Evolutionary conservation across 805 yeast species (phyloP).

Genomic region (Naumovozyma castellii): DNA sequence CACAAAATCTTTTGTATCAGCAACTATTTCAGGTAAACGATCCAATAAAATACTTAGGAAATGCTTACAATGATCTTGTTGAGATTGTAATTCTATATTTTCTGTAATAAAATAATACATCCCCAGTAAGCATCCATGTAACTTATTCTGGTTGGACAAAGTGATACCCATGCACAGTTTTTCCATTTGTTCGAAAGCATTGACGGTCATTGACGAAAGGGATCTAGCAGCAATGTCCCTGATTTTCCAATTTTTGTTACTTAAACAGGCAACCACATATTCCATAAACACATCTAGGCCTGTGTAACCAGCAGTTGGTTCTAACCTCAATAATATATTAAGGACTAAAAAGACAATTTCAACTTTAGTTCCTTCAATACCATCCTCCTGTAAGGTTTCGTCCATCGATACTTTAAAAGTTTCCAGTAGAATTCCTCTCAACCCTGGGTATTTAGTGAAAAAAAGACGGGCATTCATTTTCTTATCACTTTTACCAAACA

Average conservation of each 20-base stretch:
- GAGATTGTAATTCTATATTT: not conserved
- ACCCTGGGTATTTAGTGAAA: slow-evolving; percentile 52
- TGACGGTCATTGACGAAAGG: slow-evolving; percentile 41
- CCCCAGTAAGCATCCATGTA: slow-evolving; percentile 56
- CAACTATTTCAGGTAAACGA: not conserved
- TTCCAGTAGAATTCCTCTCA: slow-evolving; percentile 41
- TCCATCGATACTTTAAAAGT: slow-evolving; percentile 31
- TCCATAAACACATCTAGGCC: slow-evolving; percentile 46
- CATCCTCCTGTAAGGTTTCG: not conserved
- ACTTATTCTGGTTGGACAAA: slow-evolving; percentile 32
- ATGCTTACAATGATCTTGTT: not conserved
- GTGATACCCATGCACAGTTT: slow-evolving; percentile 20
- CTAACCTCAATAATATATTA: slow-evolving; percentile 59
- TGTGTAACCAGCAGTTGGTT: slow-evolving; percentile 46
- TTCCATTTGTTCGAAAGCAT: slow-evolving; percentile 24
- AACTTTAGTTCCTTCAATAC: slow-evolving; percentile 17
- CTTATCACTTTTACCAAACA: slow-evolving; percentile 54
- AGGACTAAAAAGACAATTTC: slow-evolving; percentile 70
- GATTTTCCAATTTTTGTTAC: slow-evolving; percentile 63
- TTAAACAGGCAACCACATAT: slow-evolving; percentile 39
- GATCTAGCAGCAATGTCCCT: slow-evolving; percentile 81
- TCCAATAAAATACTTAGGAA: not conserved
- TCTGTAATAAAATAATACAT: slow-evolving; percentile 11
- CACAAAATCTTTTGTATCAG: not conserved
- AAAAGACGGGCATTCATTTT: slow-evolving; percentile 53